Evolutionary conservation across 1,284 basidiomycete species (phyloP), one percentile per base, ranked within the genome.

Genomic region (Sporisorium exsertum): DNA sequence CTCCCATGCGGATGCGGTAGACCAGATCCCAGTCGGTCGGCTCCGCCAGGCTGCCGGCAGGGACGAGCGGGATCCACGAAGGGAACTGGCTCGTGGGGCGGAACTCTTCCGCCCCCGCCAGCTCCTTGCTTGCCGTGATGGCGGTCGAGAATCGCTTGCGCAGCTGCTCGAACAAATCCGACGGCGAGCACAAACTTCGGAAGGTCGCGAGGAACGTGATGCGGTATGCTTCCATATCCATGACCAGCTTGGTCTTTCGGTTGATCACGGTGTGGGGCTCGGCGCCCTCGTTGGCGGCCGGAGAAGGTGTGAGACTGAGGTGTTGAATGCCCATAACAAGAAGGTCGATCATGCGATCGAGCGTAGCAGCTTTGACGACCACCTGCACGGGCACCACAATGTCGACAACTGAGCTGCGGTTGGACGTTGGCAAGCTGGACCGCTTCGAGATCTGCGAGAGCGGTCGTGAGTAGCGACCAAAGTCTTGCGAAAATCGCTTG

Each of bases 241-340:
- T 72, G 16, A 68, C 51, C 9, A 85, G 64, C 51, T 61, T 61
- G 0, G 77, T 72, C 35, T 75, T 70, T 15, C 79, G 70, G 22
- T 56, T 35, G 33, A 54, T 54, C 35, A 61, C 33, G 20, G 16
- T 58, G 32, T 56, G 63, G 67, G 51, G n/a, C 47, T 72, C 57
- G 43, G 18, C 45, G 37, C 68, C 70, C 6, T 69, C 57, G 40
- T 20, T 55, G 50, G 43, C 47, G 3, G 59, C 22, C 2, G 51
- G 53, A 20, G 64, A 49, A 4, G 74, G 42, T 12, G 65, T 59
- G 4, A 73, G 61, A 8, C 63, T 65, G 32, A 85, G 47, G 53
- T 84, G 83, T 42, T 76, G 66, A 2, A 84, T 74, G 1, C 83
- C 83, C 63, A 85, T 76, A 18, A 84, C 83, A 27, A 85, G 72